phyloP scores from a whole-genome alignment of 805 yeast genomes.

The Candida tammaniensis region DNA sequence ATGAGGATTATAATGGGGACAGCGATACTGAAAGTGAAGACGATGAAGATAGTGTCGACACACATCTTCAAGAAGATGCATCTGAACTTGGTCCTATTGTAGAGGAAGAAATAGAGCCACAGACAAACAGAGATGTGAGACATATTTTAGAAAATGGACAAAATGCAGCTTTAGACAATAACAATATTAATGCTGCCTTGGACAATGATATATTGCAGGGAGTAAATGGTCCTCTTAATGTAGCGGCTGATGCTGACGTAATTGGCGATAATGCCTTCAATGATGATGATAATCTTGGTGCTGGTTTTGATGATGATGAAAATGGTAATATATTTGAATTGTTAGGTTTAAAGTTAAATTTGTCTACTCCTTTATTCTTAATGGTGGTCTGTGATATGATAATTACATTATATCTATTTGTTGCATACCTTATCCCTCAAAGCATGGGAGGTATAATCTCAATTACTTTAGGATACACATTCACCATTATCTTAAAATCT shows the following conservation, averaged over 20 bases:
- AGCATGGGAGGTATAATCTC: conserved; percentile 34
- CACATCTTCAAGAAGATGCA: background rate
- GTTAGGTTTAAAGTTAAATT: conserved; percentile 33
- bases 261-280: background rate
- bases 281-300: conserved; percentile 5
- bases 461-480: conserved; percentile 1
- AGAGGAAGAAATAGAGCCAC: conserved; percentile 1
- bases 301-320: conserved; percentile 8
- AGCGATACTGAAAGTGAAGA: background rate
- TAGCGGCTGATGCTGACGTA: too few species aligned
- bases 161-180: background rate
- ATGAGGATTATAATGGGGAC: background rate
- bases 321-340: conserved; percentile 29
- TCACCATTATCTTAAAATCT: background rate
- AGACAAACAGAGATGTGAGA: too few species aligned
- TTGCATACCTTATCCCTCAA: conserved; percentile 49
- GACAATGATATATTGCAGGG: too few species aligned
- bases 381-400: conserved; percentile 30
- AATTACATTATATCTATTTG: conserved; percentile 35
- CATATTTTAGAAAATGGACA: too few species aligned
- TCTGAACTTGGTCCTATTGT: background rate
- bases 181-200: background rate
- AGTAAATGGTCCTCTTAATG: background rate
- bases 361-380: conserved; percentile 34
- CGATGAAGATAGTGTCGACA: background rate